These are phyloP conservation scores for Betula pendula DNA, from an alignment of 306 rosid species.

Conservation along the genomic window DNA sequence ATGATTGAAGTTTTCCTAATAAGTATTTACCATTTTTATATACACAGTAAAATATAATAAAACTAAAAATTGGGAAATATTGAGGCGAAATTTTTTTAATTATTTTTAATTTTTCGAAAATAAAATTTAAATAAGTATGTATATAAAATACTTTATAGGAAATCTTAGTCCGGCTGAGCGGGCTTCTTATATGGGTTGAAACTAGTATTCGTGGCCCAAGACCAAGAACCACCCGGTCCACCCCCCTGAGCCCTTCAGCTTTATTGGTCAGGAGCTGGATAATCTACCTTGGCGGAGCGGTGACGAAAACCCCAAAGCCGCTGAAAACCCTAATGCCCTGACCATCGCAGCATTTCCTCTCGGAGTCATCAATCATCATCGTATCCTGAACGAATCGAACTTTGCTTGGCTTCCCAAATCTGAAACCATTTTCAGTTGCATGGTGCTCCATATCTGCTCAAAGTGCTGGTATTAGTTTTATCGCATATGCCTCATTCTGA, in stretches of 20 bases:
- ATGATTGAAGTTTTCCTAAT: no score
- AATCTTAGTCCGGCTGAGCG: no score
- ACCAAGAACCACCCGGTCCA: background rate
- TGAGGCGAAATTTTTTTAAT: no score
- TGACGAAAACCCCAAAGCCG: background rate
- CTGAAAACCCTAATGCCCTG: conserved; percentile 12
- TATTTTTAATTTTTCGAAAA: no score
- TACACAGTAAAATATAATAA: no score
- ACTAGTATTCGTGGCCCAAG: background rate
- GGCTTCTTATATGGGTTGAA: no score
- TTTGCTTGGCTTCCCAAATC: background rate
- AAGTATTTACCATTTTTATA: no score
- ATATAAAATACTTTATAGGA: no score
- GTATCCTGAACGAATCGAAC: background rate
- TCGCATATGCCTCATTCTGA: background rate
- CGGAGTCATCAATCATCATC: background rate
- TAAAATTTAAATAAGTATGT: no score
- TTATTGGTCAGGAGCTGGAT: background rate
- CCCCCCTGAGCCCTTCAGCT: background rate
- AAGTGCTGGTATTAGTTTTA: background rate
- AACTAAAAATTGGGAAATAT: no score
- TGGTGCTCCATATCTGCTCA: background rate
- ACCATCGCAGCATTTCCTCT: background rate
- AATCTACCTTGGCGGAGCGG: background rate
- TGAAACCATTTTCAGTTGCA: background rate